Conservation (phyloP, 495 filamentous ascomycete species). For the Aspergillus homomorphus region DNA sequence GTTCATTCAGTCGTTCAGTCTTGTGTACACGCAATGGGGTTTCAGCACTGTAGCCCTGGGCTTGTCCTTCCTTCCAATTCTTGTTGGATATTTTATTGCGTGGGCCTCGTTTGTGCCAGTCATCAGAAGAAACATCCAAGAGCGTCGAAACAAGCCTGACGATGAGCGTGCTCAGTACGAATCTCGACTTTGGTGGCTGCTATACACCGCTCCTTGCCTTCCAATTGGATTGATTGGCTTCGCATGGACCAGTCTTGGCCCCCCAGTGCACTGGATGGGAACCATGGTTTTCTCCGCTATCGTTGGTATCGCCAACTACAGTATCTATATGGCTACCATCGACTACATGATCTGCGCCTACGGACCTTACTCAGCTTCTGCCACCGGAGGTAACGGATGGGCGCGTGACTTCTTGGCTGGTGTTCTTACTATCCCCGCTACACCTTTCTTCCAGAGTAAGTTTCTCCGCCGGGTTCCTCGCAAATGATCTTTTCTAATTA, state of each 20-base stretch:
- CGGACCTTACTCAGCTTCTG: constrained; percentile 68
- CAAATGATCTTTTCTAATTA: not conserved
- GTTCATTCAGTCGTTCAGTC: constrained; percentile 59
- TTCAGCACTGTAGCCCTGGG: constrained; percentile 51
- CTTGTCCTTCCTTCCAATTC: constrained; percentile 55
- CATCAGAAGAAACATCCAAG: constrained; percentile 49
- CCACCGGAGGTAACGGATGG: constrained; percentile 71
- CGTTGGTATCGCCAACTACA: constrained; percentile 67
- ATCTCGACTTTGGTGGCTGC: constrained; percentile 57
- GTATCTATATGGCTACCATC: constrained; percentile 73
- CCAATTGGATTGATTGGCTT: constrained; percentile 62
- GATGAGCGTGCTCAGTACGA: constrained; percentile 58
- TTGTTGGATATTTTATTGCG: constrained; percentile 59
- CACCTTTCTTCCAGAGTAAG: constrained; percentile 60
- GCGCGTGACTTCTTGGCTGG: constrained; percentile 81
- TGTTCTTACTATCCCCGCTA: constrained; percentile 69
- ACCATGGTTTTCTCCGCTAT: constrained; percentile 61
- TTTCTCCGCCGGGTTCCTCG: constrained; percentile 10
- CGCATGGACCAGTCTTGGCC: constrained; percentile 59
- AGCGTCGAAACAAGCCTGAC: constrained; percentile 48
- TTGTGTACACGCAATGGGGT: constrained; percentile 59
- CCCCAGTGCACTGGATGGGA: constrained; percentile 61
- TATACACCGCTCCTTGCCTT: constrained; percentile 55
- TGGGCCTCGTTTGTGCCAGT: constrained; percentile 52
- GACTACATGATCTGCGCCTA: constrained; percentile 74